These are phyloP conservation scores for Penicillium sp. DNA, from an alignment of 2,329 filamentous ascomycete genomes.

Conservation along the genomic window DNA sequence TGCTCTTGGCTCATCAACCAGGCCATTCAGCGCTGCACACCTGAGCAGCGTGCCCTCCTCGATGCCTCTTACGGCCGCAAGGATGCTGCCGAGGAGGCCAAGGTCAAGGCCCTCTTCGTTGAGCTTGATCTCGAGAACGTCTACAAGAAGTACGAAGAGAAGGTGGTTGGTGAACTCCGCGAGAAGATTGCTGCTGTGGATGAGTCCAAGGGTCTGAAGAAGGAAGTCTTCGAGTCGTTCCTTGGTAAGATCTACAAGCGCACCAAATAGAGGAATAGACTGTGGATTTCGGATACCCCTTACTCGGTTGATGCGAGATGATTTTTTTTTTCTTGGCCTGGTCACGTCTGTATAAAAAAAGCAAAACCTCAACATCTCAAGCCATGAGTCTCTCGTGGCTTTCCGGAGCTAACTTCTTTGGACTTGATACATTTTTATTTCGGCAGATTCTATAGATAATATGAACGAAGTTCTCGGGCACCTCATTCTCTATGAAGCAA, in stretches of 20 bases:
- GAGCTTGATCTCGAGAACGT: constrained; percentile 81
- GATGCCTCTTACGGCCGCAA: constrained; percentile 95
- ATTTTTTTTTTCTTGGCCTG: not conserved
- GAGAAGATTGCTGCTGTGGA: constrained; percentile 76
- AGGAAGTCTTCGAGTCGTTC: constrained; percentile 85
- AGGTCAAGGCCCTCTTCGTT: constrained; percentile 84
- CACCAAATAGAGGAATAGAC: constrained; percentile 68
- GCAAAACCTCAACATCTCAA: not conserved
- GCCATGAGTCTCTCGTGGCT: not conserved
- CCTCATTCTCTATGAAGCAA: not conserved
- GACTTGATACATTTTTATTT: not conserved
- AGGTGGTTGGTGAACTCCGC: constrained; percentile 74
- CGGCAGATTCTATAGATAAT: not conserved
- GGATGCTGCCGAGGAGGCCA: constrained; percentile 77
- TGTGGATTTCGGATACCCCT: constrained; percentile 14
- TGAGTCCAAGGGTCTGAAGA: constrained; percentile 86
- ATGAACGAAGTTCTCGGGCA: not conserved
- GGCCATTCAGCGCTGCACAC: constrained; percentile 75
- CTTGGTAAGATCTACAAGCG: constrained; percentile 97
- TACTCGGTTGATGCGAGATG: constrained; percentile 6
- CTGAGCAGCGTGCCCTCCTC: constrained; percentile 83
- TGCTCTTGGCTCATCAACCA: constrained; percentile 98
- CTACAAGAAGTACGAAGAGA: constrained; percentile 89
- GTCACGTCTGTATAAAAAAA: not conserved
- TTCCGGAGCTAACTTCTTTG: not conserved